Base-by-base conservation (phyloP, 2,329 filamentous ascomycete species). In the Decorospora gaudefroyi region DNA sequence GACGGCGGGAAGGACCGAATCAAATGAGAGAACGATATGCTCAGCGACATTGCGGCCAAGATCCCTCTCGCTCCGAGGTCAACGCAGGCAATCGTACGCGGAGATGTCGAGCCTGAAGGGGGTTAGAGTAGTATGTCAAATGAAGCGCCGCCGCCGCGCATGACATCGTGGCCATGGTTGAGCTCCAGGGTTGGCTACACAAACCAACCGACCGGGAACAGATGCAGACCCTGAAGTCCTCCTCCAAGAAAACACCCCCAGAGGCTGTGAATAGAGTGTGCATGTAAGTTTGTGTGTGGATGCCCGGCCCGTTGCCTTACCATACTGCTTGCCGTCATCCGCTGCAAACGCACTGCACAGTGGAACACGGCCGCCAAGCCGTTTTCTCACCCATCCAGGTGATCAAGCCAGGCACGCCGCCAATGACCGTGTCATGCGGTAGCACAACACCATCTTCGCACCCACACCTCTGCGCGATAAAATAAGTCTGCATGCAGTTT, bases 1-100 rank as follows among this genome's bases (percentile, higher is more conserved):
- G 58, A 44, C 53, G 37, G 44, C 59, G 57, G 57, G 49, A 58
- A 50, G 47, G 59, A 59, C 50, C 63, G 60, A 67, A 66, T 68
- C 62, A 67, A 49, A 42, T 35, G 37, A 29, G 49, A 56, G 50
- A 51, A 42, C 42, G 57, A 43, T 49, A 49, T 27, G 37, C 37
- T n/a, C 56, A 55, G 58, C 62, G 62, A 61, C 51, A 57, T 66
- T 53, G 58, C n/a, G 32, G 58, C 51, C 57, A 53, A 53, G 49
- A 51, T 51, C 43, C 53, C 55, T 11, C 25, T 25, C 54, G 53
- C 46, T 19, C 52, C n/a, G n/a, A n/a, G n/a, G n/a, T 44, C 34
- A 10, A 49, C 42, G 34, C 26, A 26, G 57, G 22, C 39, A 62
- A 59, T 44, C 43, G 30, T 40, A 46, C 30, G 46, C 54, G 47